A percentile compares a stretch with the other conserved stretches of the same genome.
These are phyloP conservation scores for Malania oleifera DNA, from an alignment of 164 flowering plant genomes.

Conservation along the genomic window DNA sequence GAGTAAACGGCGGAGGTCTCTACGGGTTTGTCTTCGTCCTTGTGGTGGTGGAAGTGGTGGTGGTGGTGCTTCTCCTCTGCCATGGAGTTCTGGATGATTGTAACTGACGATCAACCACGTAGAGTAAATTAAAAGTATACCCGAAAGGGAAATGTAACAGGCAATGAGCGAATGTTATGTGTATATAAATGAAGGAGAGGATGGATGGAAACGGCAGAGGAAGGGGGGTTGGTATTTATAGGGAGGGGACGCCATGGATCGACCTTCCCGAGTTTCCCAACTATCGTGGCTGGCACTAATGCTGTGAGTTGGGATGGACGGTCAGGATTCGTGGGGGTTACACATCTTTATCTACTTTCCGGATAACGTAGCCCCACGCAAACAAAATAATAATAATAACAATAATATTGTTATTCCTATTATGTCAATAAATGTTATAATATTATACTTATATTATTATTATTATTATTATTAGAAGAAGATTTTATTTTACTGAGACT, in stretches of 20 bases:
- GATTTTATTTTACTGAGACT: too few species aligned
- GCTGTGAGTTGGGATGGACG: neutral
- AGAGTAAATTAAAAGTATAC: too few species aligned
- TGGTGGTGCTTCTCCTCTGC: slow-evolving; percentile 23
- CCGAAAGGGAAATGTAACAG: too few species aligned
- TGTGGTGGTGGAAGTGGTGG: slow-evolving; percentile 29
- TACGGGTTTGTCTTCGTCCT: slow-evolving; percentile 19
- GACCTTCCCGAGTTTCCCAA: neutral
- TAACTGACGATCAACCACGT: neutral
- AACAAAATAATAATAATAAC: too few species aligned
- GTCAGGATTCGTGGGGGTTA: neutral
- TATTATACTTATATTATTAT: too few species aligned
- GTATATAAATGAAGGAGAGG: neutral
- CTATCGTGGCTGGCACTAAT: neutral
- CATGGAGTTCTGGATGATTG: slow-evolving; percentile 5
- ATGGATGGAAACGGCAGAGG: neutral
- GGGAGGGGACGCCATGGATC: too few species aligned
- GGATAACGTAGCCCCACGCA: too few species aligned
- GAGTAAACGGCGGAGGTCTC: slow-evolving; percentile 13
- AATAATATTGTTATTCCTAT: too few species aligned
- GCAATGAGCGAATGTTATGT: too few species aligned
- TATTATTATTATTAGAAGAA: too few species aligned
- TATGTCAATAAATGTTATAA: too few species aligned
- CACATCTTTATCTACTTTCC: neutral
- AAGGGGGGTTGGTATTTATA: neutral